Conservation (phyloP, 345 rosid species). For the Syzygium aromaticum region DNA sequence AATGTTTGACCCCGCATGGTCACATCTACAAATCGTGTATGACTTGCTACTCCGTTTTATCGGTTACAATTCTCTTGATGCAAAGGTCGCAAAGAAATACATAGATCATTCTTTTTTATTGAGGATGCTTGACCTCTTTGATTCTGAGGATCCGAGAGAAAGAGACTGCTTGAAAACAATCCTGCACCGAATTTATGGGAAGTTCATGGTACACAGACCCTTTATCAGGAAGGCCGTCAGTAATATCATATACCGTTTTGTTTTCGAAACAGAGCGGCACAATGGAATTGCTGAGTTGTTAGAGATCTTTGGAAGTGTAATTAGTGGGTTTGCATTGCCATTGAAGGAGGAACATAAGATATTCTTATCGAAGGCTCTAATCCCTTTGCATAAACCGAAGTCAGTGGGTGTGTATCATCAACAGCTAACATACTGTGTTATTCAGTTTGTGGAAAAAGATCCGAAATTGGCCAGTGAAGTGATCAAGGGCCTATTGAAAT, state of each 20-base stretch:
- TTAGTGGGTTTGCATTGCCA: constrained; percentile 75
- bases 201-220: constrained; percentile 71
- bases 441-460: constrained; percentile 70
- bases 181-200: constrained; percentile 62
- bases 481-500: constrained; percentile 59
- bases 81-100: constrained; percentile 60
- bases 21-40: constrained; percentile 56
- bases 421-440: constrained; percentile 59
- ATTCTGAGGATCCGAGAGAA: constrained; percentile 78
- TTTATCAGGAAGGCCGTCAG: constrained; percentile 59
- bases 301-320: constrained; percentile 76
- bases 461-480: constrained; percentile 45
- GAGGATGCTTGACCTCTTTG: constrained; percentile 66
- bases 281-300: constrained; percentile 69
- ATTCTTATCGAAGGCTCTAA: constrained; percentile 50
- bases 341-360: constrained; percentile 68
- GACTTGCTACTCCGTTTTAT: constrained; percentile 56
- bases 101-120: constrained; percentile 52
- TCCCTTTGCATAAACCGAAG: constrained; percentile 77
- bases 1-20: constrained; percentile 74
- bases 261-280: constrained; percentile 63
- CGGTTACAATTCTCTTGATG: constrained; percentile 42
- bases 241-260: constrained; percentile 62
- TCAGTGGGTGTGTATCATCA: constrained; percentile 67
- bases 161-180: constrained; percentile 72